Evolutionary conservation across 768 basidiomycete genomes (phyloP).

Genomic region (Pulveroboletus sp.): DNA sequence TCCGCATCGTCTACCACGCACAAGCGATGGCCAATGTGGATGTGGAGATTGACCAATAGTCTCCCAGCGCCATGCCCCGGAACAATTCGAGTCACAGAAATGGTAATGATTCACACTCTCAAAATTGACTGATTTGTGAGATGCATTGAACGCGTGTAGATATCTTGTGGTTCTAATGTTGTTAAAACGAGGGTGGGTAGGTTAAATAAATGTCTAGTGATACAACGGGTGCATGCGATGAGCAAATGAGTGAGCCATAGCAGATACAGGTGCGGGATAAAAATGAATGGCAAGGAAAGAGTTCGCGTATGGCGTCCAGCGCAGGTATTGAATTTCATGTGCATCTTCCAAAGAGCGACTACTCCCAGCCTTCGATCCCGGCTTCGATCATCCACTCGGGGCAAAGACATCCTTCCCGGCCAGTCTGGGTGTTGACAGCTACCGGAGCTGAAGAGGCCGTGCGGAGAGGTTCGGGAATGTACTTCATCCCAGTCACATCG

Average conservation of each 20-base stretch:
- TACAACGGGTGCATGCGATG: no score
- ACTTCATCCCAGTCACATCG: not conserved
- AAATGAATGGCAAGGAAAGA: not conserved
- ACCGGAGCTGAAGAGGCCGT: not conserved
- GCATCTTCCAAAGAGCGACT: not conserved
- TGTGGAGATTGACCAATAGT: no score
- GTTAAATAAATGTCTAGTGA: no score
- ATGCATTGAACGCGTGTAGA: no score
- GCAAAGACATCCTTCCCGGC: conserved; percentile 16
- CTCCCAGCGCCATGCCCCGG: no score
- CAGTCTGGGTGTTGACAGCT: not conserved
- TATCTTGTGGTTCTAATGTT: no score
- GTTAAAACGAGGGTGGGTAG: no score
- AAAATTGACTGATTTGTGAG: no score
- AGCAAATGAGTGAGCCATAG: not conserved
- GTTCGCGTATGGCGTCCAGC: not conserved
- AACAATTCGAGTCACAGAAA: no score
- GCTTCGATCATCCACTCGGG: conserved; percentile 24
- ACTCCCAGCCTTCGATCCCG: conserved; percentile 14
- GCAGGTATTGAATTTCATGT: not conserved
- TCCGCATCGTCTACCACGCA: no score
- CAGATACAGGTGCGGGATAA: not conserved
- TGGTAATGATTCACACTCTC: no score
- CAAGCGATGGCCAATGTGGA: no score
- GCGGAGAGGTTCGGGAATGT: not conserved